These are phyloP conservation scores for Cubamyces sp. DNA, from an alignment of 768 basidiomycete genomes.

Conservation along the genomic window DNA sequence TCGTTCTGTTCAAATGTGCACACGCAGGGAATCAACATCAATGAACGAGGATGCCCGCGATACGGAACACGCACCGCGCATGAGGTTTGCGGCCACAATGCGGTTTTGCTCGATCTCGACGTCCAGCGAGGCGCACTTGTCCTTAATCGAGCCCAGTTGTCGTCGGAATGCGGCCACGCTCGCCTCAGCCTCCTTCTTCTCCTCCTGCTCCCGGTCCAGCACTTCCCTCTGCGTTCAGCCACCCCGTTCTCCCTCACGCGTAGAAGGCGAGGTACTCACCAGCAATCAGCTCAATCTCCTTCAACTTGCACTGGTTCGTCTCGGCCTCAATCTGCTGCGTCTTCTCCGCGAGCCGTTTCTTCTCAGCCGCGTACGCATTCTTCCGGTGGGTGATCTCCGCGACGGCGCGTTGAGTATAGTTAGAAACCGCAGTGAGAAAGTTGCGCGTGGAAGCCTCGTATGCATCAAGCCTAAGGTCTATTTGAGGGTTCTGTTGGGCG, in stretches of 20 bases:
- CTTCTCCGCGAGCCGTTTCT: constrained; percentile 65
- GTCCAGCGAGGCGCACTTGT: constrained; percentile 61
- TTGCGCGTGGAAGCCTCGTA: constrained; percentile 71
- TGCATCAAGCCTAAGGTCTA: constrained; percentile 63
- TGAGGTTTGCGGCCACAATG: constrained; percentile 60
- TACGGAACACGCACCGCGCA: constrained; percentile 55
- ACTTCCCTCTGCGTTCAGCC: constrained; percentile 42
- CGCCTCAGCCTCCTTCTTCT: constrained; percentile 70
- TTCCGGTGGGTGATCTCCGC: constrained; percentile 70
- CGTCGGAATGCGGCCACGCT: constrained; percentile 62
- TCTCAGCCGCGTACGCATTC: constrained; percentile 60
- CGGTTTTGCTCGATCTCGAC: constrained; percentile 76
- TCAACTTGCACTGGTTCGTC: constrained; percentile 74
- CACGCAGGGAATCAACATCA: background rate
- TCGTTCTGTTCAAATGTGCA: constrained; percentile 54
- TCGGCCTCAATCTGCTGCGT: constrained; percentile 65
- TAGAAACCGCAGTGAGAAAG: constrained; percentile 72
- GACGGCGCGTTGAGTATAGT: constrained; percentile 74
- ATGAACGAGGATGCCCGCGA: background rate
- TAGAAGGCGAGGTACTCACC: constrained; percentile 50
- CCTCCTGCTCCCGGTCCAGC: constrained; percentile 71
- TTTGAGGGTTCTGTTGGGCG: constrained; percentile 53
- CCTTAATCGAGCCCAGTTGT: constrained; percentile 65
- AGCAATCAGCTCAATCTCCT: constrained; percentile 77
- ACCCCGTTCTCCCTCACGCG: background rate